Evolutionary conservation across 2,329 filamentous ascomycete species (phyloP).

Genomic region (Colletotrichum orbiculare): DNA sequence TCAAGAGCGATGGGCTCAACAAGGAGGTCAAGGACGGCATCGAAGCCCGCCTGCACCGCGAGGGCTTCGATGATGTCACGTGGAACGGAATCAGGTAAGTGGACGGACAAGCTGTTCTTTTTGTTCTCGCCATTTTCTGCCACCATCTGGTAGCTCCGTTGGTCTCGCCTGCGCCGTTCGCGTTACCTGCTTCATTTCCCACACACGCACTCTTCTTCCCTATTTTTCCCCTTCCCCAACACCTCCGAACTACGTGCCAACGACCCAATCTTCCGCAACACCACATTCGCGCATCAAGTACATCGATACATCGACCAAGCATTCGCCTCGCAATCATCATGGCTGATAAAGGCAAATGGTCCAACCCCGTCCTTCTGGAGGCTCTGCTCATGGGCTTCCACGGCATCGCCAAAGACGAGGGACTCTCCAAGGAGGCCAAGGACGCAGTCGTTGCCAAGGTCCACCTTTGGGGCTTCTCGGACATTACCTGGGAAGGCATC

Average conservation of each 20-base stretch:
- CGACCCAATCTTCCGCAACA: conserved; percentile 22
- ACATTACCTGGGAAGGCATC: conserved; percentile 56
- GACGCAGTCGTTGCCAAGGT: conserved; percentile 47
- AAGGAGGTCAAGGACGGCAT: conserved; percentile 45
- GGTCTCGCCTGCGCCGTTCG: neutral
- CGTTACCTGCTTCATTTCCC: neutral
- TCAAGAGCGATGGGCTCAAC: conserved; percentile 42
- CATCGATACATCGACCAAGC: conserved; percentile 36
- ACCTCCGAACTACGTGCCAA: neutral
- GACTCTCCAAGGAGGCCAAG: conserved; percentile 44
- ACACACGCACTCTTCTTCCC: neutral
- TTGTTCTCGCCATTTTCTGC: neutral
- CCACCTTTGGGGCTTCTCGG: conserved; percentile 44
- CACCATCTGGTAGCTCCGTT: conserved; percentile 2
- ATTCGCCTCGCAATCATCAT: conserved; percentile 1
- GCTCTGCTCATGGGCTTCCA: conserved; percentile 48
- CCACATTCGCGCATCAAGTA: too few relatives aligned
- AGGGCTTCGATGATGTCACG: conserved; percentile 47
- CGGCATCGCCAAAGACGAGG: conserved; percentile 39
- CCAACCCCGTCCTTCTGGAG: conserved; percentile 47
- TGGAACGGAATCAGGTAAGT: conserved; percentile 60
- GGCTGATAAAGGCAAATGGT: conserved; percentile 43
- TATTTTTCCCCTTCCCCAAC: neutral
- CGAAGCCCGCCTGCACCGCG: conserved; percentile 45
- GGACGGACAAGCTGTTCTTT: neutral